Evolutionary conservation across 164 flowering plant species (phyloP), one percentile per base, ranked within the genome.

Genomic region (Berberis vulgaris): DNA sequence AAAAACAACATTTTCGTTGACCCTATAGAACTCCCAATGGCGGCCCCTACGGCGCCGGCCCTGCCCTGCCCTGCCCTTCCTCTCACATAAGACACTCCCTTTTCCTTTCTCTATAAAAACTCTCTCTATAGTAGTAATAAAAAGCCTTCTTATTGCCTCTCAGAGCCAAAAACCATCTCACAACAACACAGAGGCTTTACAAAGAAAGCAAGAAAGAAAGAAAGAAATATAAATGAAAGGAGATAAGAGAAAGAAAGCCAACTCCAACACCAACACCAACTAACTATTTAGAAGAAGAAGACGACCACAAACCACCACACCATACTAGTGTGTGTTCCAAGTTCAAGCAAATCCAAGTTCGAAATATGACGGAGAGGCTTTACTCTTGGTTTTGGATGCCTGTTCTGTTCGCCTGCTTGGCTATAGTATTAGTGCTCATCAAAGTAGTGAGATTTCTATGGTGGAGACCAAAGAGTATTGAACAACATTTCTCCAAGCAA

Each of bases 401-500:
- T 4, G 43, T 67, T 39, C 9, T 78, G 6, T 26, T 52, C 3
- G 2, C 55, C 3, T 65, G 63, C 26, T 69, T 66, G 3, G 0
- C 72, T 26, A 62, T 75, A 63, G n/a, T 74, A n/a, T 69, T 81
- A 43, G 41, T 78, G 11, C 65, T 71, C 41, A 7, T 81, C 52
- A 93, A 84, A 72, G 62, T 77, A 40, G 43, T 69, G 10, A 74
- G 68, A 7, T 40, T 80, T 54, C 74, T 87, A 1, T 95, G 99
- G 97, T 91, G 96, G 97, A 80, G 78, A 66, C 99, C 99, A 7
- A 81, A 83, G 63, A 88, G 68, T 50, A 82, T 85, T 13, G 89
- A 91, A 68, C 65, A 74, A 54, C 96, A 91, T 77, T 95, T 95
- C 75, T 69, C 80, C 11, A 83, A 74, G 61, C 99, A 95, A 77